Conservation (phyloP, 73 alveolate genomes). For the Paramecium tetraurelia region DNA sequence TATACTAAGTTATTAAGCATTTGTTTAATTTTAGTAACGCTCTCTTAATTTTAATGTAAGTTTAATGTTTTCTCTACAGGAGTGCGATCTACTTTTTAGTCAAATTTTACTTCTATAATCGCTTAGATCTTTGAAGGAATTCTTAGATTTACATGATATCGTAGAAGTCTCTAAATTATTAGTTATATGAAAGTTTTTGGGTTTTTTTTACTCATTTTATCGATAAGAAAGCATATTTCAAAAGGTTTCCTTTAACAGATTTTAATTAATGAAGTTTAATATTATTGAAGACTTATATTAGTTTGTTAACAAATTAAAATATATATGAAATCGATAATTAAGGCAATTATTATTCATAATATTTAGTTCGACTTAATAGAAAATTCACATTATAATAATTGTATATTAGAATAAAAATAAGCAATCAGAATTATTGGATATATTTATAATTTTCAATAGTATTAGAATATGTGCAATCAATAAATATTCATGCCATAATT, state of each 20-base stretch:
- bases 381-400: not conserved
- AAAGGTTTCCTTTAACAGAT: not conserved
- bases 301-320: not conserved
- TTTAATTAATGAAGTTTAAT: not conserved
- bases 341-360: not conserved
- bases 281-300: not conserved
- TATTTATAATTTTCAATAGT: not conserved
- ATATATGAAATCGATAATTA: not conserved
- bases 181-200: not conserved
- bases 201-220: not conserved
- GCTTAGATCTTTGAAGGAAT: slow-evolving; percentile 22
- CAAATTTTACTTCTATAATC: slow-evolving; percentile 5
- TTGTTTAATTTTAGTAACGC: not conserved
- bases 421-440: not conserved
- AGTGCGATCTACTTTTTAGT: not conserved
- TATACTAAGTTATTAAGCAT: not conserved
- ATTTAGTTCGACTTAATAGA: not conserved
- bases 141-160: not conserved
- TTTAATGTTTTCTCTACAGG: not conserved
- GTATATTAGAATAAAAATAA: not conserved
- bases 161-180: not conserved
- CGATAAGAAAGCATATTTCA: not conserved
- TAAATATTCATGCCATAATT: not conserved
- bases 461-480: slow-evolving; percentile 23
- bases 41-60: not conserved